Percentiles rank a stretch among this genome's conserved stretches.
Evolutionary conservation across 768 basidiomycete species (phyloP).

Genomic region (Rhizopogon vesiculosus): DNA sequence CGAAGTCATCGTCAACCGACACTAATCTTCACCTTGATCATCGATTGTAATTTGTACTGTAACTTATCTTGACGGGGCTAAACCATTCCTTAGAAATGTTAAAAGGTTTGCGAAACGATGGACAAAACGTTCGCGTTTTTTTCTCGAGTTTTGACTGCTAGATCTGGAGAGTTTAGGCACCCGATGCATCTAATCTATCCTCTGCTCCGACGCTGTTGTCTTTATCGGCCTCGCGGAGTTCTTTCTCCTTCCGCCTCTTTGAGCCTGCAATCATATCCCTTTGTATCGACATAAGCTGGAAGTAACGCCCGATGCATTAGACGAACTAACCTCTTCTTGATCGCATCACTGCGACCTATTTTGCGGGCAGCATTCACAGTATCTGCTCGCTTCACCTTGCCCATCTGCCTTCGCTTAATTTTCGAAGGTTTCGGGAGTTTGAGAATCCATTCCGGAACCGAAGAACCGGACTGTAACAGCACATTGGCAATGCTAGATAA

Average conservation of each 20-base stretch:
- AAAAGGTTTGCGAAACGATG: too few species aligned
- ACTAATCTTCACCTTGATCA: not conserved
- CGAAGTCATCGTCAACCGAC: not conserved
- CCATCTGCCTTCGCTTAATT: conserved; percentile 80
- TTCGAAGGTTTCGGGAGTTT: conserved; percentile 92
- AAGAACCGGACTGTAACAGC: conserved; percentile 86
- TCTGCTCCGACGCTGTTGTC: too few species aligned
- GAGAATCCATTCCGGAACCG: conserved; percentile 93
- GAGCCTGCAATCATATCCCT: conserved; percentile 81
- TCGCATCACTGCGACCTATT: conserved; percentile 64
- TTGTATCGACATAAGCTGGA: not conserved
- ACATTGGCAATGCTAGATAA: conserved; percentile 84
- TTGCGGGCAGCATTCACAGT: conserved; percentile 65
- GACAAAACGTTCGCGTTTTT: not conserved
- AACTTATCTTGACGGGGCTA: not conserved
- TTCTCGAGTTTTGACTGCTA: not conserved
- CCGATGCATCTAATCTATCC: not conserved
- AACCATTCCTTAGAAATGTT: not conserved
- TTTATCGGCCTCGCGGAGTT: not conserved
- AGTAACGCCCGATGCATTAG: not conserved
- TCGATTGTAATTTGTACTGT: not conserved
- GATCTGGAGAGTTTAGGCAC: too few species aligned
- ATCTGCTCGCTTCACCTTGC: conserved; percentile 77
- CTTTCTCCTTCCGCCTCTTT: conserved; percentile 55
- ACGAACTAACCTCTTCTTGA: conserved; percentile 59